A percentile compares a stretch with the other conserved stretches of the same genome.
phyloP scores from a whole-genome alignment of 306 rosid genomes.

The Sesbania bispinosa region DNA sequence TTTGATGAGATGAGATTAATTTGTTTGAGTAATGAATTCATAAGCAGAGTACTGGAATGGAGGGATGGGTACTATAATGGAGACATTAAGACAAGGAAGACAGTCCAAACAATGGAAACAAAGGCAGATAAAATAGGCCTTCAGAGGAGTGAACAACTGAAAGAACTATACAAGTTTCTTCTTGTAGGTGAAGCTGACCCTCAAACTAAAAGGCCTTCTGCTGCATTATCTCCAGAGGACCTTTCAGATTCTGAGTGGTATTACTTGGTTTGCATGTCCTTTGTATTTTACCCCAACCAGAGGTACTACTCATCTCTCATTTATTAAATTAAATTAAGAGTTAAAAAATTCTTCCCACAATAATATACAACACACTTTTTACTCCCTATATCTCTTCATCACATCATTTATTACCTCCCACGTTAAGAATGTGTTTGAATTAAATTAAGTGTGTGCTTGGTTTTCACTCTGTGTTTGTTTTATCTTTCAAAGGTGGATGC shows the following conservation, averaged over 20 bases:
- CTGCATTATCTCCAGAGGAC: conserved; percentile 76
- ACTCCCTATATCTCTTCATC: too few relatives aligned
- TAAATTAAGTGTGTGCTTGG: too few relatives aligned
- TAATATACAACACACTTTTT: too few relatives aligned
- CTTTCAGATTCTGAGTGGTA: conserved; percentile 93
- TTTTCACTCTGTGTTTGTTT: too few relatives aligned
- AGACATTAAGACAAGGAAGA: conserved; percentile 75
- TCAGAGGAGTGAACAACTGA: conserved; percentile 76
- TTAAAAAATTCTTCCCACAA: too few relatives aligned
- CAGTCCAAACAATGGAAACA: conserved; percentile 53
- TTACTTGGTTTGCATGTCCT: conserved; percentile 94
- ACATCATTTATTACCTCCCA: too few relatives aligned
- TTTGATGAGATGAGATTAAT: too few relatives aligned
- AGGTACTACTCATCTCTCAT: conserved; percentile 37
- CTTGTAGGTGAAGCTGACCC: conserved; percentile 55
- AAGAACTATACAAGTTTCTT: conserved; percentile 72
- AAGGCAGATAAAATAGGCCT: conserved; percentile 54
- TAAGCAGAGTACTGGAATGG: conserved; percentile 71
- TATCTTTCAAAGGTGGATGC: too few relatives aligned
- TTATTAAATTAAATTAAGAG: too few relatives aligned
- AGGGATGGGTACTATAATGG: conserved; percentile 84
- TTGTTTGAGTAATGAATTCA: too few relatives aligned
- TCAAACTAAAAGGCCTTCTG: conserved; percentile 55
- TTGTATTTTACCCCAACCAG: conserved; percentile 55
- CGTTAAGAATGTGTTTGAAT: too few relatives aligned